Percentiles rank a stretch among this genome's conserved stretches.
These are phyloP conservation scores for Monosporascus ibericus DNA, from an alignment of 2,329 filamentous ascomycete genomes.

Conservation along the genomic window DNA sequence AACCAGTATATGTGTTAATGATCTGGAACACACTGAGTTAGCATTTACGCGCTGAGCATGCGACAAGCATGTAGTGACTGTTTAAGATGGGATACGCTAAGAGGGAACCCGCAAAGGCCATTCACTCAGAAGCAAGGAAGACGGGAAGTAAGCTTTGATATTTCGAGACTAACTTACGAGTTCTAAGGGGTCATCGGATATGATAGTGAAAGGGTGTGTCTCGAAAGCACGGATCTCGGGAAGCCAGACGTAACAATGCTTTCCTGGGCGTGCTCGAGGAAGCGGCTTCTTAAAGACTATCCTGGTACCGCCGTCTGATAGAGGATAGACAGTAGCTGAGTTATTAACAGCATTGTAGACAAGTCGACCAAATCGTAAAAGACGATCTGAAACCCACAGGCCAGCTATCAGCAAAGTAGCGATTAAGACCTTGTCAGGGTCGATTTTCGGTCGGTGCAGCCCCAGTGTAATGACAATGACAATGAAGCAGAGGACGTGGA, in stretches of 20 bases:
- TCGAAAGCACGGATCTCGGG: conserved; percentile 50
- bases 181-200: conserved; percentile 45
- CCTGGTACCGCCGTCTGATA: conserved; percentile 38
- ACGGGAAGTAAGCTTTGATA: no score
- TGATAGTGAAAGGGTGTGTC: conserved; percentile 60
- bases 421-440: conserved; percentile 27
- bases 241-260: conserved; percentile 61
- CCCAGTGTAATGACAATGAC: conserved; percentile 33
- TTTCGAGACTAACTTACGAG: conserved; percentile 28
- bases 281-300: conserved; percentile 42
- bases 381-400: conserved; percentile 39
- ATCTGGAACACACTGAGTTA: conserved; percentile 19
- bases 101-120: not conserved
- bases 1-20: conserved; percentile 51
- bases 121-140: no score
- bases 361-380: conserved; percentile 31
- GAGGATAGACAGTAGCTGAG: conserved; percentile 33
- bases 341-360: conserved; percentile 33
- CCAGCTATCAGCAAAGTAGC: conserved; percentile 31
- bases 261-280: conserved; percentile 41
- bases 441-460: conserved; percentile 37
- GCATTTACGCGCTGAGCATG: not conserved
- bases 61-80: not conserved
- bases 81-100: not conserved
- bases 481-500: conserved; percentile 36